These are phyloP conservation scores for Phaeodactylum tricornutum DNA, from an alignment of 108 stramenopile genomes.

Conservation along the genomic window DNA sequence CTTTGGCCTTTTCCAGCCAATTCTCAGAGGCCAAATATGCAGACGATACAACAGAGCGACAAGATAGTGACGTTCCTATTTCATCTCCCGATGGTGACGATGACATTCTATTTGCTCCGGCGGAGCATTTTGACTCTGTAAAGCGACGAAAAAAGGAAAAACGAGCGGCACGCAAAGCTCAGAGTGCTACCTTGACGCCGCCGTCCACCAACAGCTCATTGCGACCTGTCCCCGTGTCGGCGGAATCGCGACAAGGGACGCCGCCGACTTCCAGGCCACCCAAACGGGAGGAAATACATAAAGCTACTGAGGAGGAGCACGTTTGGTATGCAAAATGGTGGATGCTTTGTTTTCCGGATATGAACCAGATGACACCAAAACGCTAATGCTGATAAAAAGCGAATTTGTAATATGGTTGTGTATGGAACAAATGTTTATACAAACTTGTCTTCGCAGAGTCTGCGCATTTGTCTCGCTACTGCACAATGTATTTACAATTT, in stretches of 20 bases:
- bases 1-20: too few species aligned
- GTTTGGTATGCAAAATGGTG: conserved; percentile 32
- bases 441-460: too few species aligned
- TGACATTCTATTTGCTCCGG: conserved; percentile 1
- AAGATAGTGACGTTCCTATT: too few species aligned
- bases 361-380: conserved; percentile 22
- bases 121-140: conserved; percentile 4
- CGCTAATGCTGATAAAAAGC: conserved; percentile 12
- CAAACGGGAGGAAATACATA: conserved; percentile 9
- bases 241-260: too few species aligned
- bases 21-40: too few species aligned
- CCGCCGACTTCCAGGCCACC: conserved; percentile 12
- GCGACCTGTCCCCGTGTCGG: too few species aligned
- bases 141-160: conserved; percentile 1
- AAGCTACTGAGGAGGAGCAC: conserved; percentile 12
- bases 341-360: conserved; percentile 32
- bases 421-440: background rate
- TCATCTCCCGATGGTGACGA: background rate
- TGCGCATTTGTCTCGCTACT: too few species aligned
- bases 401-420: background rate
- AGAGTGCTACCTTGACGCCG: too few species aligned
- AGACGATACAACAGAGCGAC: too few species aligned
- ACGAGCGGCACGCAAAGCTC: too few species aligned
- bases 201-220: too few species aligned
- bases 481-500: too few species aligned